Evolutionary conservation across 2,329 filamentous ascomycete genomes (phyloP).

Genomic region (Penicillium vulpinum): DNA sequence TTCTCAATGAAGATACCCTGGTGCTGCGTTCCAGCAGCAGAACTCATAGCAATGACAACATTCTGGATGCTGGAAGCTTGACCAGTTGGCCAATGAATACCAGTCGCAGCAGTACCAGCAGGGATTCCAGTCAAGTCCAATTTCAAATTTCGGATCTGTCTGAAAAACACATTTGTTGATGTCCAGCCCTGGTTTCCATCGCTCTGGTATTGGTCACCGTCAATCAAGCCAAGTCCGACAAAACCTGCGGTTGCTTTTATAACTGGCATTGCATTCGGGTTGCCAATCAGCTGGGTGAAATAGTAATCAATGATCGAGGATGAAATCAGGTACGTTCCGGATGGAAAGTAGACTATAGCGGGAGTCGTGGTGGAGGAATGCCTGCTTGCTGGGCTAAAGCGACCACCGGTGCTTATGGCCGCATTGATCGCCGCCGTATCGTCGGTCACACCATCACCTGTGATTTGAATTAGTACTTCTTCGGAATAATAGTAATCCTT

Average conservation of each 20-base stretch:
- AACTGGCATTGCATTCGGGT: constrained; percentile 57
- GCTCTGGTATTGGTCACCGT: constrained; percentile 55
- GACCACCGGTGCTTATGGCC: constrained; percentile 48
- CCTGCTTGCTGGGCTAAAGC: constrained; percentile 46
- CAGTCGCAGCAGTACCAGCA: constrained; percentile 31
- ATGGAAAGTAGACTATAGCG: constrained; percentile 59
- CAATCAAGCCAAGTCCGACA: constrained; percentile 58
- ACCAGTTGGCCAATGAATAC: constrained; percentile 56
- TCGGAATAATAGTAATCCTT: constrained; percentile 29
- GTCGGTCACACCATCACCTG: constrained; percentile 53
- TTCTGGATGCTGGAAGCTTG: constrained; percentile 64
- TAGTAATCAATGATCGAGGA: constrained; percentile 62
- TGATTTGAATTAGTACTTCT: constrained; percentile 38
- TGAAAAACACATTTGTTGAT: constrained; percentile 63
- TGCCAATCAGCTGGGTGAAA: constrained; percentile 63
- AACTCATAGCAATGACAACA: constrained; percentile 60
- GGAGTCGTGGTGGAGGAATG: constrained; percentile 52
- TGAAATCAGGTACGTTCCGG: constrained; percentile 60
- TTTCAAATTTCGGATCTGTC: constrained; percentile 65
- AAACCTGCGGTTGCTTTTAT: constrained; percentile 58
- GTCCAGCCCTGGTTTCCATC: constrained; percentile 40
- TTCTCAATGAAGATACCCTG: constrained; percentile 63
- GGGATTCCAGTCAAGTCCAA: constrained; percentile 55
- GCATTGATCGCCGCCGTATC: constrained; percentile 58
- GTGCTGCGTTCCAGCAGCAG: constrained; percentile 49